A percentile compares a stretch with the other conserved stretches of the same genome.
phyloP scores from a whole-genome alignment of 208 protist genomes.

The Acanthamoeba castellanii region DNA sequence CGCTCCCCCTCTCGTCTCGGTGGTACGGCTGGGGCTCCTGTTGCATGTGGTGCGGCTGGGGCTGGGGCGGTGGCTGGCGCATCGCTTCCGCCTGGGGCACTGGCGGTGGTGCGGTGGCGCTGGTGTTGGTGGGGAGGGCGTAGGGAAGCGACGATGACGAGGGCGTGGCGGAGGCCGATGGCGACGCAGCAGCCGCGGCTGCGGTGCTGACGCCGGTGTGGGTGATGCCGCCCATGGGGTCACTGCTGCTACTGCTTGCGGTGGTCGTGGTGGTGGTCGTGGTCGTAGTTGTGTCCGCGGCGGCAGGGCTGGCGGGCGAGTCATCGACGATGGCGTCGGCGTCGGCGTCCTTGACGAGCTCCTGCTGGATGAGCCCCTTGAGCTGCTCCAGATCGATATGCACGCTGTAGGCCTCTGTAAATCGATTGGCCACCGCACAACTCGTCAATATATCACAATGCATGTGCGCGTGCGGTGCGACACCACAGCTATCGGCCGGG shows the following conservation, averaged over 20 bases:
- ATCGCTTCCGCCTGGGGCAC: not conserved
- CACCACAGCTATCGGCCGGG: too few relatives aligned
- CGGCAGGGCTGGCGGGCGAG: not conserved
- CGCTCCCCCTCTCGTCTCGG: not conserved
- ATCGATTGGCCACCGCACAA: too few relatives aligned
- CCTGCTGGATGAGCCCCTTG: not conserved
- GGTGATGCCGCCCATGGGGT: not conserved
- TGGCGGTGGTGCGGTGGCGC: not conserved
- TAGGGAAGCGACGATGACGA: not conserved
- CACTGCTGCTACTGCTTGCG: not conserved
- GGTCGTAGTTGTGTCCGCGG: not conserved
- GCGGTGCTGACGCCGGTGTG: too few relatives aligned
- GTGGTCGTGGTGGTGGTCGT: not conserved
- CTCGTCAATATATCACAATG: too few relatives aligned
- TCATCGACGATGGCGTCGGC: not conserved
- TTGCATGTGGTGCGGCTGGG: not conserved
- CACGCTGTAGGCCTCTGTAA: conserved; percentile 4
- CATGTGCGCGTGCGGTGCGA: too few relatives aligned
- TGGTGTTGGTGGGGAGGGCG: not conserved
- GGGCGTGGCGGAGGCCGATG: not conserved
- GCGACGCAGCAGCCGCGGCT: not conserved
- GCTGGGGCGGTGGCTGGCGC: not conserved
- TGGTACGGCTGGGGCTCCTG: not conserved
- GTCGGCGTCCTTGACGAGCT: not conserved
- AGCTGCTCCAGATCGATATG: conserved; percentile 6